Evolutionary conservation across 148 eudicot genomes (phyloP).

Genomic region (Camellia lanceoleosa): DNA sequence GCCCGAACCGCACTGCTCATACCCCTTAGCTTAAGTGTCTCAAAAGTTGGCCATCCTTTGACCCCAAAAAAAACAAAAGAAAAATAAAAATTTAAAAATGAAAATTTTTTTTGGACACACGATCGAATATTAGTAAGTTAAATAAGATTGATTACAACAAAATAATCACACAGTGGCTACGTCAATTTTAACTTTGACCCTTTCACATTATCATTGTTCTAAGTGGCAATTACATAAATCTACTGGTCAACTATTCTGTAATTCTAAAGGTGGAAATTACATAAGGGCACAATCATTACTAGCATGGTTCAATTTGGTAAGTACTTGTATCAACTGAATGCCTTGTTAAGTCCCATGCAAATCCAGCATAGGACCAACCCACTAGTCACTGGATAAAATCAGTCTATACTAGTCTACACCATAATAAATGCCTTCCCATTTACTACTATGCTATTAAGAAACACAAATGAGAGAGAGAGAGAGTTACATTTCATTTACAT

Average conservation of each 20-base stretch:
- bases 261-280: slow-evolving; percentile 2
- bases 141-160: too few species aligned
- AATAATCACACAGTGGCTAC: too few species aligned
- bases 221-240: too few species aligned
- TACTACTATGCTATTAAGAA: slow-evolving; percentile 17
- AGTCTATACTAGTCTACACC: not conserved
- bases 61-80: not conserved
- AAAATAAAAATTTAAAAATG: too few species aligned
- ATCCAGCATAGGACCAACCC: slow-evolving; percentile 22
- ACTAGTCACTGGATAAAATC: slow-evolving; percentile 20
- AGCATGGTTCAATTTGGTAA: slow-evolving; percentile 2
- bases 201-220: too few species aligned
- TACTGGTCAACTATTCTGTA: too few species aligned
- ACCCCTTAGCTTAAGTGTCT: too few species aligned
- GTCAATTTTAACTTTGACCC: too few species aligned
- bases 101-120: too few species aligned
- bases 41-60: not conserved
- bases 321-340: not conserved
- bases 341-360: not conserved
- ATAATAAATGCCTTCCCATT: slow-evolving; percentile 18
- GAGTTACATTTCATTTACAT: slow-evolving; percentile 13
- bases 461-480: slow-evolving; percentile 1
- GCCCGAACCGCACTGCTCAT: too few species aligned
- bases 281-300: not conserved
- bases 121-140: too few species aligned